Evolutionary conservation across 164 flowering plant species (phyloP), one percentile per base, ranked within the genome.

Genomic region (Buxus sempervirens): DNA sequence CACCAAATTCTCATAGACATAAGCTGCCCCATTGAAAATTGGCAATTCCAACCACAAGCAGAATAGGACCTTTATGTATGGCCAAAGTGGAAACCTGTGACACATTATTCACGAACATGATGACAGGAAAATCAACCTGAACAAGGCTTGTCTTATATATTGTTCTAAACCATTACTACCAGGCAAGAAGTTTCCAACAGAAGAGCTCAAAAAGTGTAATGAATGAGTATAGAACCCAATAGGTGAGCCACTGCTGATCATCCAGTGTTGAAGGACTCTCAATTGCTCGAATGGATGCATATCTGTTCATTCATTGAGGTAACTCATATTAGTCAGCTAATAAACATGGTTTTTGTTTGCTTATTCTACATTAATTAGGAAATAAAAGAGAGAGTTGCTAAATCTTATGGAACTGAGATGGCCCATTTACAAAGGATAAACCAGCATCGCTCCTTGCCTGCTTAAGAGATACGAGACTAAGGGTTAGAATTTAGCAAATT

Each of bases 171-270:
- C 18, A 28, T 20, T 48, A 60, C 38, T 86, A 90, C 98, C 98
- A 88, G 48, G 72, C 82, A 5, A 91, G 87, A 78, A 90, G 54
- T 76, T 72, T 84, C 82, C 85, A 89, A 27, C 68, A 87, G 5
- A 91, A 87, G 45, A 91, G 90, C 86, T 94, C 98, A 60, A 91
- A 91, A 16, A 94, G 79, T 22, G 94, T 85, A 61, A 82, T 85
- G 65, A 94, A 77, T 1, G 98, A 94, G 81, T 94, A 86, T 1
- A 91, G 60, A 69, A 91, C 80, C 98, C 98, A 94, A 38, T 94
- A 91, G 10, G 96, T 91, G 26, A 94, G 85, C 98, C 98, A 94
- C 60, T 95, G 98, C 62, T 90, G 96, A 73, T 94, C 96, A 38
- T 91, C 97, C 10, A 86, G 65, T 0, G 87, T 61, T 45, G 97